Evolutionary conservation across 805 yeast genomes (phyloP).

Genomic region (Saccharomycopsis sp.): DNA sequence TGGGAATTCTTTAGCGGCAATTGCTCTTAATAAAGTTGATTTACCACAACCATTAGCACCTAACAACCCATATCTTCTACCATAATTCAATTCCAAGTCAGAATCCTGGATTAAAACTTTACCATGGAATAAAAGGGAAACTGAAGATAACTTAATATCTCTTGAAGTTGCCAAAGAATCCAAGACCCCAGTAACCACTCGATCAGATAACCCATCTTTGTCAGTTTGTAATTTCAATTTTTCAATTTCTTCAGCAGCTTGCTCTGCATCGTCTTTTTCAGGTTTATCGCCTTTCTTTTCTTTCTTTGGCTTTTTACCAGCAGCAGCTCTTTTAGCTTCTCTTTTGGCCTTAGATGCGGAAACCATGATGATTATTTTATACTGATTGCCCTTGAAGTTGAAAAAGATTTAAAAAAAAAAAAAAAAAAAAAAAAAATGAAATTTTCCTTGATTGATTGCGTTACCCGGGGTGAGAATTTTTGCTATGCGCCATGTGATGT

Average conservation of each 20-base stretch:
- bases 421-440: too few relatives aligned
- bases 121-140: conserved; percentile 93
- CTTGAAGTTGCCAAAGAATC: conserved; percentile 84
- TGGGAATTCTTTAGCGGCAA: conserved; percentile 96
- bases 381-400: too few relatives aligned
- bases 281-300: conserved; percentile 45
- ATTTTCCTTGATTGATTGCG: neutral
- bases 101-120: conserved; percentile 93
- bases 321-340: conserved; percentile 92
- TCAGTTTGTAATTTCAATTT: conserved; percentile 90
- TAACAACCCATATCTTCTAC: conserved; percentile 93
- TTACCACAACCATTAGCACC: conserved; percentile 99
- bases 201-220: conserved; percentile 88
- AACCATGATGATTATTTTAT: conserved; percentile 26
- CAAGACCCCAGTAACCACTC: conserved; percentile 96
- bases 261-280: conserved; percentile 46
- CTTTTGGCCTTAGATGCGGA: conserved; percentile 97
- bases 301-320: conserved; percentile 64
- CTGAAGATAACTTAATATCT: conserved; percentile 86
- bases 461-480: neutral
- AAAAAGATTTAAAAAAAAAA: too few relatives aligned
- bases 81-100: conserved; percentile 85
- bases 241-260: conserved; percentile 67
- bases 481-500: conserved; percentile 1
- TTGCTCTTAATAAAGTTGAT: conserved; percentile 85